phyloP scores from a whole-genome alignment of 2,329 filamentous ascomycete genomes.

The Pezicula neosporulosa region DNA sequence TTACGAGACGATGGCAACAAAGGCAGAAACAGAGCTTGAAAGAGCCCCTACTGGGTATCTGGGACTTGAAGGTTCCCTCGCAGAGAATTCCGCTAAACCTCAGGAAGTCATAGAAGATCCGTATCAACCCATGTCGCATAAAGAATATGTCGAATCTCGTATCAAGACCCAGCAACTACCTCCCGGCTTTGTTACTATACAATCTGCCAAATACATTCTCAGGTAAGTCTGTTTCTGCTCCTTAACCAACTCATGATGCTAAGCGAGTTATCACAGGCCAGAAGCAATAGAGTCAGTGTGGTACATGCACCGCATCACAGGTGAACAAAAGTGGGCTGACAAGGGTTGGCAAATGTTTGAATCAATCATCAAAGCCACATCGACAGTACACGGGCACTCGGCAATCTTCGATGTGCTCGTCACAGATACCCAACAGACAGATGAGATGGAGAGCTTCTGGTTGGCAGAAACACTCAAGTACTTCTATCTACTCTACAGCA shows the following conservation, averaged over 20 bases:
- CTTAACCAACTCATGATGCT: conserved; percentile 6
- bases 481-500: conserved; percentile 78
- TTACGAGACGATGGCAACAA: conserved; percentile 5
- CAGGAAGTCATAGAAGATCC: conserved; percentile 14
- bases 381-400: conserved; percentile 64
- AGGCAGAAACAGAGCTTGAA: conserved; percentile 17
- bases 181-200: conserved; percentile 46
- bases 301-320: conserved; percentile 88
- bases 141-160: conserved; percentile 47
- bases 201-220: conserved; percentile 52
- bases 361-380: conserved; percentile 63
- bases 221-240: conserved; percentile 44
- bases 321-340: conserved; percentile 70
- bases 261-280: conserved; percentile 46
- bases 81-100: conserved; percentile 2
- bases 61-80: conserved; percentile 1
- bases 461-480: conserved; percentile 89
- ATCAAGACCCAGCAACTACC: conserved; percentile 44
- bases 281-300: conserved; percentile 88
- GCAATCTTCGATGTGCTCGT: conserved; percentile 63
- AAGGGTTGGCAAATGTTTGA: conserved; percentile 86
- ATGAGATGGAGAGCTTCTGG: conserved; percentile 89
- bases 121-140: conserved; percentile 38
- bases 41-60: conserved; percentile 9
- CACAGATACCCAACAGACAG: conserved; percentile 35